Evolutionary conservation across 1,284 basidiomycete genomes (phyloP).

Genomic region (Pseudozyma tsukubaensis): DNA sequence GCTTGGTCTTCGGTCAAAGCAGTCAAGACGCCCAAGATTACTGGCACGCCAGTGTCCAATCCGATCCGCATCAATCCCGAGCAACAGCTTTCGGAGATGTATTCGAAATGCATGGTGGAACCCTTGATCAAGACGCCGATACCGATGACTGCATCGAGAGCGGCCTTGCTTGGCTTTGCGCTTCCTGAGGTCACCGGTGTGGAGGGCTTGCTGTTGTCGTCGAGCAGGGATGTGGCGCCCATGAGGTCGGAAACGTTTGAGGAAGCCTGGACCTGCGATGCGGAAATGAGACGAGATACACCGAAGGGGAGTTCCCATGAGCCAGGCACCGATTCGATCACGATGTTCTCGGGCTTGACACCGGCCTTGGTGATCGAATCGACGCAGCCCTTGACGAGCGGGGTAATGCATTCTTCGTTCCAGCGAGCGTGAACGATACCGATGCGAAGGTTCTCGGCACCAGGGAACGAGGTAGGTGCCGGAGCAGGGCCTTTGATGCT

Average conservation of each 20-base stretch:
- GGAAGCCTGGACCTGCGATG: constrained; percentile 81
- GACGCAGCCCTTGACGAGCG: constrained; percentile 82
- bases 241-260: constrained; percentile 82
- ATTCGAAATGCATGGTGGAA: constrained; percentile 71
- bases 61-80: constrained; percentile 94
- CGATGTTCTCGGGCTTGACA: constrained; percentile 88
- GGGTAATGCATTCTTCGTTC: constrained; percentile 87
- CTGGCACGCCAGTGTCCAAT: constrained; percentile 90
- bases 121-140: constrained; percentile 97
- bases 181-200: constrained; percentile 9
- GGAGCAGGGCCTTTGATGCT: constrained; percentile 65
- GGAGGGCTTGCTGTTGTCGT: constrained; percentile 37
- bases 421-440: constrained; percentile 72
- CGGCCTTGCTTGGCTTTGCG: constrained; percentile 35
- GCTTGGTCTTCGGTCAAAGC: constrained; percentile 94
- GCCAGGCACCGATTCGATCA: constrained; percentile 90
- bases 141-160: constrained; percentile 89
- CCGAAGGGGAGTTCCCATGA: constrained; percentile 66
- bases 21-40: constrained; percentile 96
- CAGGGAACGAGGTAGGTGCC: constrained; percentile 63
- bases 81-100: constrained; percentile 92
- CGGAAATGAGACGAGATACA: constrained; percentile 75
- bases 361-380: constrained; percentile 83
- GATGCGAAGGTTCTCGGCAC: constrained; percentile 59
- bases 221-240: constrained; percentile 73